These are phyloP conservation scores for Verticillium dahliae DNA, from an alignment of 2,329 filamentous ascomycete genomes.

Conservation along the genomic window DNA sequence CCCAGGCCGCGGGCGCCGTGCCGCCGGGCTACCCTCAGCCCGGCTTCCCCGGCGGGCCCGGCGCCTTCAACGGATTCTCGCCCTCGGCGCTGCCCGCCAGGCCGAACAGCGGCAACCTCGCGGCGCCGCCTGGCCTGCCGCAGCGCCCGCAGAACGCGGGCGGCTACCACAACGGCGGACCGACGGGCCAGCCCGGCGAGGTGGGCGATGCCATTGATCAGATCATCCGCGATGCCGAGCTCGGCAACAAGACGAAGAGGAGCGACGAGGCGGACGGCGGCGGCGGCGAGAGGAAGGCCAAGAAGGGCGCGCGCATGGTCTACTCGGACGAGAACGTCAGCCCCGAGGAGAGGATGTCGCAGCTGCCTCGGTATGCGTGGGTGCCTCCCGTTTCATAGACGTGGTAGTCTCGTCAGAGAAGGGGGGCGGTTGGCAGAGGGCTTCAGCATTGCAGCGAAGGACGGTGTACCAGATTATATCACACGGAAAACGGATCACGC, in stretches of 20 bases:
- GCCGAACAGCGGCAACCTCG: constrained; percentile 29
- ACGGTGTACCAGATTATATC: neutral
- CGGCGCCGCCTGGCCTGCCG: constrained; percentile 33
- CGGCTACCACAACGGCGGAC: constrained; percentile 18
- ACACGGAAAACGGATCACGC: neutral
- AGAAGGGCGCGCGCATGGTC: constrained; percentile 66
- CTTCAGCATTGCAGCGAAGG: neutral
- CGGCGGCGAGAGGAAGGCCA: constrained; percentile 52
- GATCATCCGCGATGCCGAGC: constrained; percentile 58
- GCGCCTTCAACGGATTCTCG: constrained; percentile 20
- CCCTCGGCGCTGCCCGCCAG: constrained; percentile 38
- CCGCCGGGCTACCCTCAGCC: constrained; percentile 7
- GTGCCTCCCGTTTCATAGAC: constrained; percentile 26
- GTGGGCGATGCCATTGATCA: constrained; percentile 57
- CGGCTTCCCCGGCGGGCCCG: constrained; percentile 3
- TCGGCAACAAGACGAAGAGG: constrained; percentile 45
- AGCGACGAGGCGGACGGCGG: constrained; percentile 30
- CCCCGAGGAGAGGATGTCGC: constrained; percentile 85
- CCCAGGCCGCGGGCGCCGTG: constrained; percentile 10
- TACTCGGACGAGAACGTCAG: constrained; percentile 76
- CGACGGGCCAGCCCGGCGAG: constrained; percentile 23
- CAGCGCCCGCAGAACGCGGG: constrained; percentile 33
- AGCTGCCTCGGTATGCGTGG: constrained; percentile 69
- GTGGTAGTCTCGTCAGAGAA: neutral
- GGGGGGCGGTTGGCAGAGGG: neutral